These are phyloP conservation scores for Nemania serpens DNA, from an alignment of 2,329 filamentous ascomycete genomes.

Conservation along the genomic window DNA sequence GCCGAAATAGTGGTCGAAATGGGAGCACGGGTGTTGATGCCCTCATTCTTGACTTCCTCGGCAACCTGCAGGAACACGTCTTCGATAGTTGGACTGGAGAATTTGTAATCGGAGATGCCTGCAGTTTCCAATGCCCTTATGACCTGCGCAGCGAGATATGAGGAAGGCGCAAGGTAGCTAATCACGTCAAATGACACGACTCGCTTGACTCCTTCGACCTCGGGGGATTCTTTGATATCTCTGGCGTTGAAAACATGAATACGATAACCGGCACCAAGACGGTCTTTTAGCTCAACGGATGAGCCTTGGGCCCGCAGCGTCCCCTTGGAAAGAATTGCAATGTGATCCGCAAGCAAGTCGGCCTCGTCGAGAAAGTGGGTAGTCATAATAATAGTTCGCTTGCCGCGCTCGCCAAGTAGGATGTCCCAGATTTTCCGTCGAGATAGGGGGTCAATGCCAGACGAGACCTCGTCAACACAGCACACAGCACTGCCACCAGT, in stretches of 20 bases:
- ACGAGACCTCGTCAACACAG: conserved; percentile 89
- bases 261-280: conserved; percentile 81
- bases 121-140: conserved; percentile 70
- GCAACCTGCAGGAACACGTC: conserved; percentile 89
- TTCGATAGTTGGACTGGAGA: conserved; percentile 88
- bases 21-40: conserved; percentile 11
- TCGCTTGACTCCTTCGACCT: conserved; percentile 60
- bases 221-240: conserved; percentile 51
- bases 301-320: conserved; percentile 81
- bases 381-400: conserved; percentile 81
- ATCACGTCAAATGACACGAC: conserved; percentile 70
- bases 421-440: conserved; percentile 95
- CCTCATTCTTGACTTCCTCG: conserved; percentile 71
- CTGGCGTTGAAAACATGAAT: conserved; percentile 71
- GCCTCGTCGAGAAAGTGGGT: conserved; percentile 96
- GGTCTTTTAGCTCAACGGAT: conserved; percentile 83
- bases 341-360: conserved; percentile 85
- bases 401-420: conserved; percentile 79
- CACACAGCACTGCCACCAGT: conserved; percentile 87
- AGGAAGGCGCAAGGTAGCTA: conserved; percentile 73
- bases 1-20: neutral
- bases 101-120: conserved; percentile 76
- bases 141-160: conserved; percentile 70
- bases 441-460: conserved; percentile 84
- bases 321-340: conserved; percentile 85